These are phyloP conservation scores for Backusella westeae DNA, from an alignment of 192 early-diverging fungal species.

Conservation along the genomic window DNA sequence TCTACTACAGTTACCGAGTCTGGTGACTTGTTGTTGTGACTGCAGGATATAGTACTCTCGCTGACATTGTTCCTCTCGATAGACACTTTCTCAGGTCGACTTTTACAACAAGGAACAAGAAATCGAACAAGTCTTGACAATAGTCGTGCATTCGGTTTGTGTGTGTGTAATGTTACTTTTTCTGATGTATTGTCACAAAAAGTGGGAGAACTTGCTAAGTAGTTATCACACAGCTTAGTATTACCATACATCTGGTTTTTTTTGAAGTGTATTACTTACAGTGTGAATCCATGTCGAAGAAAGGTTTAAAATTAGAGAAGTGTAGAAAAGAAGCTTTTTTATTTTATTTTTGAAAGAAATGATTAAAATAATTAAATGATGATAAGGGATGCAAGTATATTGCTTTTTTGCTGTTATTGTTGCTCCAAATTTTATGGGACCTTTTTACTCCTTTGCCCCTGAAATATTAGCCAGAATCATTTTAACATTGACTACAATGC, in stretches of 20 bases:
- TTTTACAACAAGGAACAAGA: neutral
- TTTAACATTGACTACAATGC: neutral
- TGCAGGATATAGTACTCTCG: neutral
- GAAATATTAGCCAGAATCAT: neutral
- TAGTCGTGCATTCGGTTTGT: neutral
- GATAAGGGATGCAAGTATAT: neutral
- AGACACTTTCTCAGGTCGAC: neutral
- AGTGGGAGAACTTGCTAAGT: slow-evolving; percentile 3
- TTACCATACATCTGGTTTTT: neutral
- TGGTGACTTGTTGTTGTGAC: neutral
- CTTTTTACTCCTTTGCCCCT: neutral
- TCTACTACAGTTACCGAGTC: neutral
- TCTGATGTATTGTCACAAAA: neutral
- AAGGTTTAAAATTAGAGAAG: neutral
- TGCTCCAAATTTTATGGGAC: neutral
- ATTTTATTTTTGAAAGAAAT: neutral
- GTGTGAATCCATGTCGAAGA: neutral
- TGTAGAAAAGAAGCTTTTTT: neutral
- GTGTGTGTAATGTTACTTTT: neutral
- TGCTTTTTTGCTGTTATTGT: neutral
- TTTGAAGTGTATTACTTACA: neutral
- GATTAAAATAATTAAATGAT: neutral
- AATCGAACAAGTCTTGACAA: neutral
- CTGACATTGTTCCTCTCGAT: neutral
- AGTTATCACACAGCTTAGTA: neutral